phyloP scores from a whole-genome alignment of 345 rosid genomes.

The Eucalyptus victrix region DNA sequence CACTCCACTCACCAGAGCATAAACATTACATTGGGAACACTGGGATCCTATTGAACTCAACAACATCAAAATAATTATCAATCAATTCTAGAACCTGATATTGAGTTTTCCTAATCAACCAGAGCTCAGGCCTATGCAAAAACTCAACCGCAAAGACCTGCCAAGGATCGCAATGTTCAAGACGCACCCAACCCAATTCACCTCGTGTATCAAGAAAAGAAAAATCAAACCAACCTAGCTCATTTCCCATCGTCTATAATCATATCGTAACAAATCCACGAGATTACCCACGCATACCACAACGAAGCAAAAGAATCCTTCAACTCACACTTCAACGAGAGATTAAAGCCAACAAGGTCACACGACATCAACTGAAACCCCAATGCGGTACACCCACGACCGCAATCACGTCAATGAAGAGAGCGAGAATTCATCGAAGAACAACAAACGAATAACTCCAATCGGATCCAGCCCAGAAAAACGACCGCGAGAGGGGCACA shows the following conservation, averaged over 20 bases:
- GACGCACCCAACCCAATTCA: not conserved
- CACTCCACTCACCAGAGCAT: not conserved
- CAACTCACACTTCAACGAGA: not conserved
- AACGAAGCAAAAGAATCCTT: not conserved
- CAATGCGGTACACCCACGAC: not conserved
- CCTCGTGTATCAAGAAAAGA: not conserved
- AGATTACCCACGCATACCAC: not conserved
- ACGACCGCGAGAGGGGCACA: not conserved
- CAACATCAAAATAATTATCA: not conserved
- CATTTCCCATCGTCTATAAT: not conserved
- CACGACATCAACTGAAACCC: not conserved
- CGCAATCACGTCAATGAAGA: not conserved
- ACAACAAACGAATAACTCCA: not conserved
- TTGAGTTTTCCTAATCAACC: not conserved
- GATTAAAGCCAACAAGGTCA: not conserved
- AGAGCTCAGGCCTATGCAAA: not conserved
- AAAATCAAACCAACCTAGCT: not conserved
- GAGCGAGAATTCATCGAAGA: not conserved
- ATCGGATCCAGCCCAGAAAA: not conserved
- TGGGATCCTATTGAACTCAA: not conserved
- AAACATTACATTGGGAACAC: not conserved
- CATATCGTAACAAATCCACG: not conserved
- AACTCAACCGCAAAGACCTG: not conserved
- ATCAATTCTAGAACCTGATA: not conserved
- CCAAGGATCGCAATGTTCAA: not conserved